These are phyloP conservation scores for Zygotorulaspora chibaensis DNA, from an alignment of 805 yeast species.

Conservation along the genomic window DNA sequence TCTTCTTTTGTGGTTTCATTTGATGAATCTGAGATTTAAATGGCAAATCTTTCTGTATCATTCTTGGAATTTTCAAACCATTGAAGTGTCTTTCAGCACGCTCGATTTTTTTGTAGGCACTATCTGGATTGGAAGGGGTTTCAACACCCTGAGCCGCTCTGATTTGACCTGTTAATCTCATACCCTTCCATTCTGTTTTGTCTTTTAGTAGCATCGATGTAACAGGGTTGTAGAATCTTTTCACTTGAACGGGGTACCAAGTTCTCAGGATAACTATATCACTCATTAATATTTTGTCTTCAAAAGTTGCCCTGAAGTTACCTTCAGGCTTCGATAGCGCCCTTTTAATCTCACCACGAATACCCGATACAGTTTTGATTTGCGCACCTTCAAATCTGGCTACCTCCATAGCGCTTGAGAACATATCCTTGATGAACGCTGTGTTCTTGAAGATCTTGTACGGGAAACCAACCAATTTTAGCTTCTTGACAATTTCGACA, in stretches of 20 bases:
- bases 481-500: slow-evolving; percentile 89
- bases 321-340: slow-evolving; percentile 95
- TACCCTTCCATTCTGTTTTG: slow-evolving; percentile 90
- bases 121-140: slow-evolving; percentile 54
- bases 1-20: slow-evolving; percentile 82
- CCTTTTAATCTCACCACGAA: slow-evolving; percentile 94
- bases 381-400: slow-evolving; percentile 98
- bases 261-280: slow-evolving; percentile 88
- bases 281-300: slow-evolving; percentile 86
- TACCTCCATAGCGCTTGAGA: slow-evolving; percentile 84
- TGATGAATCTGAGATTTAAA: slow-evolving; percentile 85
- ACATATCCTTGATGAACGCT: slow-evolving; percentile 97
- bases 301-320: slow-evolving; percentile 92
- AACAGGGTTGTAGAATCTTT: slow-evolving; percentile 92
- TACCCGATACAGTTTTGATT: slow-evolving; percentile 93
- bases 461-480: slow-evolving; percentile 93
- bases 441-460: slow-evolving; percentile 91
- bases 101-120: slow-evolving; percentile 66
- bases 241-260: slow-evolving; percentile 93
- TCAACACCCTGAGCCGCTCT: slow-evolving; percentile 68
- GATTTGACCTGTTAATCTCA: slow-evolving; percentile 91
- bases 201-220: slow-evolving; percentile 76
- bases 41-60: slow-evolving; percentile 74
- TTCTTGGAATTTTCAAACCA: slow-evolving; percentile 78
- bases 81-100: slow-evolving; percentile 82